Percentiles rank a stretch among this genome's conserved stretches.
Evolutionary conservation across 805 yeast species (phyloP).

Genomic region (Kazachstania psychrophila): DNA sequence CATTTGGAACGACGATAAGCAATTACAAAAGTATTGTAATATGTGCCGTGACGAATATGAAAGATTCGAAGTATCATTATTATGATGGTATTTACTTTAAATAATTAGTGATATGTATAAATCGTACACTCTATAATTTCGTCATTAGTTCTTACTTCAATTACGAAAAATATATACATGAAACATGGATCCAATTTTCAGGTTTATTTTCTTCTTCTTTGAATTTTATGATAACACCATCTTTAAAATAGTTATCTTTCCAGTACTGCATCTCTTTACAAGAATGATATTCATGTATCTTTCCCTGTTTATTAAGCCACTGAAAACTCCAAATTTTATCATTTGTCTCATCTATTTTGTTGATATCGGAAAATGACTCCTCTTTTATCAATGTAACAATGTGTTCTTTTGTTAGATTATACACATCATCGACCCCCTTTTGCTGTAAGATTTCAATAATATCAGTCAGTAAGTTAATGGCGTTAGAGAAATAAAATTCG

Average conservation of each 20-base stretch:
- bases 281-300: constrained; percentile 41
- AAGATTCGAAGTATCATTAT: constrained; percentile 5
- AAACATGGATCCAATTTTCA: constrained; percentile 21
- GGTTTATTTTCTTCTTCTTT: constrained; percentile 17
- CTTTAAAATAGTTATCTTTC: constrained; percentile 40
- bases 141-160: neutral
- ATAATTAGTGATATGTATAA: constrained; percentile 9
- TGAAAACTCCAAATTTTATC: constrained; percentile 35
- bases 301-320: constrained; percentile 31
- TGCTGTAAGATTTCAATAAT: constrained; percentile 34
- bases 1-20: constrained; percentile 21
- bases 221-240: constrained; percentile 35
- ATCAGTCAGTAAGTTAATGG: constrained; percentile 36
- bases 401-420: constrained; percentile 38
- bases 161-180: constrained; percentile 20
- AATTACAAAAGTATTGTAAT: constrained; percentile 27
- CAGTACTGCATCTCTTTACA: constrained; percentile 48
- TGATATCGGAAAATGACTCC: constrained; percentile 20
- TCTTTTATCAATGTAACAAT: constrained; percentile 23
- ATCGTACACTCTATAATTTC: neutral
- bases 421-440: constrained; percentile 34
- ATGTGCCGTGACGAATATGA: constrained; percentile 28
- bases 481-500: constrained; percentile 4
- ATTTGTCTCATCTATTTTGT: constrained; percentile 12
- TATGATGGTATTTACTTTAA: too few relatives aligned